Percentiles rank a stretch among this genome's conserved stretches.
These are phyloP conservation scores for Suillus occidentalis DNA, from an alignment of 768 basidiomycete species.

Conservation along the genomic window DNA sequence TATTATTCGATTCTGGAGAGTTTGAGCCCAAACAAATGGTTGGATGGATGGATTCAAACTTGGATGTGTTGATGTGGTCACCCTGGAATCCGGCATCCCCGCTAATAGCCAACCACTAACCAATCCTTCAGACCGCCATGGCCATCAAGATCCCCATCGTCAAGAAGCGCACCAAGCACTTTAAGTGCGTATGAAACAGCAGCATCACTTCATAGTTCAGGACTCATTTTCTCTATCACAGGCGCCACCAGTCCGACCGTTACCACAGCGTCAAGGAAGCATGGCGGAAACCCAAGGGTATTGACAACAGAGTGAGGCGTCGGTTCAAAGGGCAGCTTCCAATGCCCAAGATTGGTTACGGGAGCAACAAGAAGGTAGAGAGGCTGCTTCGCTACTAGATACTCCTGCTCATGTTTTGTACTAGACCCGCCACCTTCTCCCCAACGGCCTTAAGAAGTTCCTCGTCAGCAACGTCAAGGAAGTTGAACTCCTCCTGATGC, in stretches of 20 bases:
- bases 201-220: neutral
- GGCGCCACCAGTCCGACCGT: constrained; percentile 98
- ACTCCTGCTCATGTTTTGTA: constrained; percentile 4
- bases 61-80: constrained; percentile 21
- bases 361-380: constrained; percentile 78
- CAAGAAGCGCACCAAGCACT: constrained; percentile 96
- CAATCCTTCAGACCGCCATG: constrained; percentile 38
- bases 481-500: constrained; percentile 94
- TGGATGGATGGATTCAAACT: constrained; percentile 25
- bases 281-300: constrained; percentile 99
- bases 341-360: constrained; percentile 92
- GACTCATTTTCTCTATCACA: constrained; percentile 32
- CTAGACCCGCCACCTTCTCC: constrained; percentile 91
- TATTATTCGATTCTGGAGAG: neutral
- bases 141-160: constrained; percentile 66
- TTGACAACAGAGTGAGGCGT: constrained; percentile 95
- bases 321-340: constrained; percentile 94
- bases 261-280: constrained; percentile 96
- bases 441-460: constrained; percentile 95
- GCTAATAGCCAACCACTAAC: constrained; percentile 16
- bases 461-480: constrained; percentile 92
- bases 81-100: neutral
- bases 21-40: constrained; percentile 2
- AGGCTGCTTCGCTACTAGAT: neutral
- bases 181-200: constrained; percentile 69